Percentiles rank a stretch among this genome's conserved stretches.
These are phyloP conservation scores for Globomyces sp. DNA, from an alignment of 371 early-diverging fungal species.

Conservation along the genomic window DNA sequence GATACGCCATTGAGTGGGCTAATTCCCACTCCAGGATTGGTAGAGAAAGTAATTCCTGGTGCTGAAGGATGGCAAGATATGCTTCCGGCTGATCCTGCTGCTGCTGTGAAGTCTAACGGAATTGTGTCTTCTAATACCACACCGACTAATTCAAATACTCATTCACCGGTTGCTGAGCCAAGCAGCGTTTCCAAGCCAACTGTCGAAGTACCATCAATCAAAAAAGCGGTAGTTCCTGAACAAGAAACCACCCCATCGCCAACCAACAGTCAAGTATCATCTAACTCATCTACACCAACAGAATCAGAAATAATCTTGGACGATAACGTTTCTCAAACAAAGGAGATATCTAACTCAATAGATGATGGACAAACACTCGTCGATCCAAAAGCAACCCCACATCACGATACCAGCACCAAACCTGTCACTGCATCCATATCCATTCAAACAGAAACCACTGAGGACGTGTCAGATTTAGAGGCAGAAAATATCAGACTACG, in stretches of 20 bases:
- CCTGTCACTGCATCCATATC: too few relatives aligned
- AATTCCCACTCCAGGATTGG: background rate
- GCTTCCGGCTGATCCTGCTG: slow-evolving; percentile 3
- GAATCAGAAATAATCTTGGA: background rate
- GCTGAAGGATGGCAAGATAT: slow-evolving; percentile 14
- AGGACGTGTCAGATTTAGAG: slow-evolving; percentile 6
- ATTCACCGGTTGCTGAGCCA: background rate
- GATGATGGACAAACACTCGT: too few relatives aligned
- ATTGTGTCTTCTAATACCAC: background rate
- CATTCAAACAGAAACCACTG: background rate
- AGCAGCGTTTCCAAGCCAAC: background rate
- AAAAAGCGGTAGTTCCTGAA: too few relatives aligned
- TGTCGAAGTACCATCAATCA: background rate
- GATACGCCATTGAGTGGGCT: background rate
- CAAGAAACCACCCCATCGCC: too few relatives aligned
- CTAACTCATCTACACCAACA: background rate
- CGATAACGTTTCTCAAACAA: too few relatives aligned
- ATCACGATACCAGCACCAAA: too few relatives aligned
- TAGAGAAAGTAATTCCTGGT: slow-evolving; percentile 1
- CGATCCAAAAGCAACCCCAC: too few relatives aligned
- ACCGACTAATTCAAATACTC: background rate
- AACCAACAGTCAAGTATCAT: too few relatives aligned
- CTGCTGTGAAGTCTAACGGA: background rate
- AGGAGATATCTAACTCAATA: too few relatives aligned
- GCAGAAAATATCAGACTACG: slow-evolving; percentile 12